phyloP scores from a whole-genome alignment of 2,329 filamentous ascomycete genomes.

The Xylariaceae sp. region DNA sequence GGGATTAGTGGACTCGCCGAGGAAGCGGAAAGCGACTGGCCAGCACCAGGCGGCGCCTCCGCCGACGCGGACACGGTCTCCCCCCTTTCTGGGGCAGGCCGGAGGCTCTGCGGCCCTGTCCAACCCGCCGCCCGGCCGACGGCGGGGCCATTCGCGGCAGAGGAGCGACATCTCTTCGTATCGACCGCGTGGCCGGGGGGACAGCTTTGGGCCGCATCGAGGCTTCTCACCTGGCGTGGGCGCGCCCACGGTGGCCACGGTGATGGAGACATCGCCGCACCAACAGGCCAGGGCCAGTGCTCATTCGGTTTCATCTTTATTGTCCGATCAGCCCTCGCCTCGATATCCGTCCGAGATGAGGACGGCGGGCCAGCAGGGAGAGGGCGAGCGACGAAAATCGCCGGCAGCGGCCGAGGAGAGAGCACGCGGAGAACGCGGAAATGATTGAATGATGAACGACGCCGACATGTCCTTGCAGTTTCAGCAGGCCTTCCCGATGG shows the following conservation, averaged over 20 bases:
- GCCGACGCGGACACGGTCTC: slow-evolving; percentile 41
- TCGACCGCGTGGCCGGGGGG: slow-evolving; percentile 31
- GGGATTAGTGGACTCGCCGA: slow-evolving; percentile 69
- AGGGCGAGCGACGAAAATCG: slow-evolving; percentile 24
- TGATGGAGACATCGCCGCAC: slow-evolving; percentile 22
- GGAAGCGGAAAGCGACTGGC: slow-evolving; percentile 72
- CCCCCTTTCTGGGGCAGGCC: slow-evolving; percentile 45
- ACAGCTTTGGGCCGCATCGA: slow-evolving; percentile 26
- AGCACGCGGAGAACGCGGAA: slow-evolving; percentile 22
- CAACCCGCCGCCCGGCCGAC: slow-evolving; percentile 45
- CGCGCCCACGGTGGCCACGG: slow-evolving; percentile 26
- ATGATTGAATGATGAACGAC: slow-evolving; percentile 10
- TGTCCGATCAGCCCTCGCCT: slow-evolving; percentile 32
- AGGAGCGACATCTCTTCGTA: slow-evolving; percentile 55
- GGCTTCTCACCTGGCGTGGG: slow-evolving; percentile 31
- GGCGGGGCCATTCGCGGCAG: slow-evolving; percentile 55
- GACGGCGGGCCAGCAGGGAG: slow-evolving; percentile 15
- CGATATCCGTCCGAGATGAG: slow-evolving; percentile 22
- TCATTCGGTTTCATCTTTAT: slow-evolving; percentile 38
- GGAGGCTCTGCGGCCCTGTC: slow-evolving; percentile 37
- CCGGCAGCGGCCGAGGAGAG: slow-evolving; percentile 28
- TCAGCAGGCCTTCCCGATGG: slow-evolving; percentile 8
- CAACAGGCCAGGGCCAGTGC: slow-evolving; percentile 26
- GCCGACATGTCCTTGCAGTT: slow-evolving; percentile 4
- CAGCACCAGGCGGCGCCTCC: slow-evolving; percentile 41